A percentile compares a stretch with the other conserved stretches of the same genome.
phyloP scores from a whole-genome alignment of 2,329 filamentous ascomycete species.

The Nemania sp. region DNA sequence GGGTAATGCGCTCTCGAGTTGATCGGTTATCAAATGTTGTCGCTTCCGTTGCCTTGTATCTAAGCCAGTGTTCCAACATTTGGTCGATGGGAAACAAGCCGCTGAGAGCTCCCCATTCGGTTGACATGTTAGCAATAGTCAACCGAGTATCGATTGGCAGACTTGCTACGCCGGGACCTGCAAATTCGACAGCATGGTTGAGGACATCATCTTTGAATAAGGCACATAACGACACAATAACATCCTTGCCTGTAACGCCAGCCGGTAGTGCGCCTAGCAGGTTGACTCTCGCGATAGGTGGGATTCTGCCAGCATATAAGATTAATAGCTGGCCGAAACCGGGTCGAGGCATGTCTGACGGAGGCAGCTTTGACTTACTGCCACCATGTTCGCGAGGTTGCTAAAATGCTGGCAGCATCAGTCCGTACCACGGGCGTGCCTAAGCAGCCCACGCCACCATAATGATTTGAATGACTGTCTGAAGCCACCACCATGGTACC shows the following conservation, averaged over 20 bases:
- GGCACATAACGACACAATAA: slow-evolving; percentile 82
- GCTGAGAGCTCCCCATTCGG: neutral
- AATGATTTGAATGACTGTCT: slow-evolving; percentile 80
- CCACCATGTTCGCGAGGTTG: slow-evolving; percentile 69
- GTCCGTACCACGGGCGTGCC: slow-evolving; percentile 54
- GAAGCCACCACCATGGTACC: slow-evolving; percentile 80
- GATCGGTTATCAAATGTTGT: slow-evolving; percentile 61
- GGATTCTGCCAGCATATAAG: slow-evolving; percentile 50
- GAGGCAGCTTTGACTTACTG: slow-evolving; percentile 48
- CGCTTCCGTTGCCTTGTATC: slow-evolving; percentile 76
- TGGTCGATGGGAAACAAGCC: slow-evolving; percentile 65
- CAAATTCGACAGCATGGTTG: slow-evolving; percentile 90
- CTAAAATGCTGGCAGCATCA: neutral
- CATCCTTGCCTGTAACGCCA: slow-evolving; percentile 90
- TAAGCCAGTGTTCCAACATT: slow-evolving; percentile 72
- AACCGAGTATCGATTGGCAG: neutral
- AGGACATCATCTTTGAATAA: slow-evolving; percentile 73
- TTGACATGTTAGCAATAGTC: neutral
- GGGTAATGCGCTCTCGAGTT: slow-evolving; percentile 61
- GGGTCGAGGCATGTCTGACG: too few species aligned
- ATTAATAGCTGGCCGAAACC: too few species aligned
- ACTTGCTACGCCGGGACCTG: slow-evolving; percentile 62
- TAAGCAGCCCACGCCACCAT: slow-evolving; percentile 69
- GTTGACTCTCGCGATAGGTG: slow-evolving; percentile 79
- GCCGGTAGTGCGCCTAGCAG: slow-evolving; percentile 74